phyloP scores from a whole-genome alignment of 2,329 filamentous ascomycete genomes.

The Aspergillus pseudoglaucus region DNA sequence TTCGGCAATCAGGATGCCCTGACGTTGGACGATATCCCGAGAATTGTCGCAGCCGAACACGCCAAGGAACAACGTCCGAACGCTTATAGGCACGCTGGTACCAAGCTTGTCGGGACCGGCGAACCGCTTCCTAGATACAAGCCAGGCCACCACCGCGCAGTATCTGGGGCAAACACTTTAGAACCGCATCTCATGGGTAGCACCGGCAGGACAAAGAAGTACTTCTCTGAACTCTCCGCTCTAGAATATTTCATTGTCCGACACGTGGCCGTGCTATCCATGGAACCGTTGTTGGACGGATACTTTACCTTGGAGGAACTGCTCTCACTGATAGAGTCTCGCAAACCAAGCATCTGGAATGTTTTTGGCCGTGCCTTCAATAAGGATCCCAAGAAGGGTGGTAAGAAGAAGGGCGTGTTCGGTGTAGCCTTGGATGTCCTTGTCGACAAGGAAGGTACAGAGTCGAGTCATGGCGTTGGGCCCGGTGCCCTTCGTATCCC shows the following conservation, averaged over 20 bases:
- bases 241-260: constrained; percentile 97
- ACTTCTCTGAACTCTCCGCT: constrained; percentile 92
- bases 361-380: constrained; percentile 97
- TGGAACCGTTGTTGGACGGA: constrained; percentile 84
- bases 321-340: constrained; percentile 83
- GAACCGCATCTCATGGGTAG: constrained; percentile 46
- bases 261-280: constrained; percentile 87
- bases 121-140: constrained; percentile 60
- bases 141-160: constrained; percentile 62
- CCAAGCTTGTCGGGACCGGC: constrained; percentile 56
- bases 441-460: constrained; percentile 86
- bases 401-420: constrained; percentile 92
- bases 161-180: constrained; percentile 48
- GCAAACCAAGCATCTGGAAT: constrained; percentile 94
- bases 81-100: constrained; percentile 67
- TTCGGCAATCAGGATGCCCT: constrained; percentile 87
- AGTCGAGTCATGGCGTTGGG: constrained; percentile 95
- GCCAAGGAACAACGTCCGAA: constrained; percentile 82
- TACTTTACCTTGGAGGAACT: constrained; percentile 93
- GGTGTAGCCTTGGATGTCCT: constrained; percentile 82
- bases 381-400: constrained; percentile 61
- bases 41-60: constrained; percentile 92
- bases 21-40: constrained; percentile 90
- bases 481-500: constrained; percentile 86
- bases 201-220: constrained; percentile 61